Percentiles rank a stretch among this genome's conserved stretches.
Evolutionary conservation across 2,329 filamentous ascomycete genomes (phyloP).

Genomic region (Exserohilum rostratum): DNA sequence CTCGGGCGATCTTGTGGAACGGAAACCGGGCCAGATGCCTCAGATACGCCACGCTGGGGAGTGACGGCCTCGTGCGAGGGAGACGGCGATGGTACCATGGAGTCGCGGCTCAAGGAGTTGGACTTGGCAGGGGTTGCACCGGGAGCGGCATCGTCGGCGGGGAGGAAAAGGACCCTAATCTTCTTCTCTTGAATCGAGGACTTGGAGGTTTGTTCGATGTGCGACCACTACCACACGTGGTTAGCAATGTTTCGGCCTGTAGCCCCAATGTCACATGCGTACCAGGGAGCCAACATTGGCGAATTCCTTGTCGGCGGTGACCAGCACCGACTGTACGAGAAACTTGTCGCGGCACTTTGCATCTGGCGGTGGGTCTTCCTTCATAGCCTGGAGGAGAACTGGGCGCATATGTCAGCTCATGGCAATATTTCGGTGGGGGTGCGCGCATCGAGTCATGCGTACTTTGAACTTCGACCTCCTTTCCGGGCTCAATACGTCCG

Average conservation of each 20-base stretch:
- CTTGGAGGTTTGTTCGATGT: conserved; percentile 76
- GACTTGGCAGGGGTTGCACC: conserved; percentile 41
- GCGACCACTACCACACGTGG: conserved; percentile 67
- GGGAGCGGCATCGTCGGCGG: conserved; percentile 59
- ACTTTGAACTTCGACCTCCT: conserved; percentile 93
- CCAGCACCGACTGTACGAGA: conserved; percentile 87
- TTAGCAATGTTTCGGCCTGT: conserved; percentile 7
- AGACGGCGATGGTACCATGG: conserved; percentile 58
- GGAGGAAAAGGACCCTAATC: conserved; percentile 87
- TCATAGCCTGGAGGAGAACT: conserved; percentile 98
- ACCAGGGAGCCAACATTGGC: conserved; percentile 81
- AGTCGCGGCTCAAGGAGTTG: conserved; percentile 43
- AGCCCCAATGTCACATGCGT: conserved; percentile 46
- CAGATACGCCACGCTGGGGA: conserved; percentile 48
- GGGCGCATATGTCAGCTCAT: conserved; percentile 34
- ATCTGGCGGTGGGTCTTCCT: conserved; percentile 84
- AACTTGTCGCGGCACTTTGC: conserved; percentile 97
- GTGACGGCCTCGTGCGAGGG: conserved; percentile 58
- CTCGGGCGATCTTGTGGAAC: conserved; percentile 47
- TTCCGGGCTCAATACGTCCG: conserved; percentile 88
- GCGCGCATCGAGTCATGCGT: conserved; percentile 40
- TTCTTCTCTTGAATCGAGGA: conserved; percentile 86
- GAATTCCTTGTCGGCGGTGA: conserved; percentile 83
- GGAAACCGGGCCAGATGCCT: conserved; percentile 48
- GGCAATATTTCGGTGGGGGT: conserved; percentile 18